These are phyloP conservation scores for Alisma plantagoaquatica DNA, from an alignment of 106 monocot species.

Conservation along the genomic window DNA sequence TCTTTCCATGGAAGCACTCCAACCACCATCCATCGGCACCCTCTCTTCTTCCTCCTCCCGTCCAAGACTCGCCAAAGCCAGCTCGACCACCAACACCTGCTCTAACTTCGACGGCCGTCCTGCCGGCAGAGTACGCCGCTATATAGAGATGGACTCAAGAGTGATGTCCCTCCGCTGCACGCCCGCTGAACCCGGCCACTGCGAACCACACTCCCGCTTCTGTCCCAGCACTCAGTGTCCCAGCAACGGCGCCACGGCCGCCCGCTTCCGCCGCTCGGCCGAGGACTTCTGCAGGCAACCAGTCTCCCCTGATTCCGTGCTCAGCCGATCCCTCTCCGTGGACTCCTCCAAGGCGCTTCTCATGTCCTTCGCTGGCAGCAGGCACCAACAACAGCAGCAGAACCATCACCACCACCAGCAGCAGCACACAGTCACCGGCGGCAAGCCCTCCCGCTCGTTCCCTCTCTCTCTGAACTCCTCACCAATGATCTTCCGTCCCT, in stretches of 20 bases:
- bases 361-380: constrained; percentile 2
- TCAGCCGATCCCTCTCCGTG: too few species aligned
- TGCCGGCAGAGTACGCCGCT: constrained; percentile 1
- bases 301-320: background rate
- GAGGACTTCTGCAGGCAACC: background rate
- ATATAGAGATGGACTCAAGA: constrained; percentile 25
- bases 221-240: constrained; percentile 2
- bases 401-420: too few species aligned
- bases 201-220: background rate
- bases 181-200: background rate
- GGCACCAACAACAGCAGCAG: too few species aligned
- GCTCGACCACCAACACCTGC: constrained; percentile 18
- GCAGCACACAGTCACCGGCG: background rate
- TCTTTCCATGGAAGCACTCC: constrained; percentile 22
- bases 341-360: constrained; percentile 10
- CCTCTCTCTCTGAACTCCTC: background rate
- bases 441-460: background rate
- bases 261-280: background rate
- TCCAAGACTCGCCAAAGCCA: too few species aligned
- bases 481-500: too few species aligned
- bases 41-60: too few species aligned
- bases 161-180: constrained; percentile 13
- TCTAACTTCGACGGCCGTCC: background rate
- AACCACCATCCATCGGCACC: constrained; percentile 21
- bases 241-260: background rate